Evolutionary conservation across 2,329 filamentous ascomycete species (phyloP), one percentile per base, ranked within the genome.

Genomic region (Rhinocladiella similis): DNA sequence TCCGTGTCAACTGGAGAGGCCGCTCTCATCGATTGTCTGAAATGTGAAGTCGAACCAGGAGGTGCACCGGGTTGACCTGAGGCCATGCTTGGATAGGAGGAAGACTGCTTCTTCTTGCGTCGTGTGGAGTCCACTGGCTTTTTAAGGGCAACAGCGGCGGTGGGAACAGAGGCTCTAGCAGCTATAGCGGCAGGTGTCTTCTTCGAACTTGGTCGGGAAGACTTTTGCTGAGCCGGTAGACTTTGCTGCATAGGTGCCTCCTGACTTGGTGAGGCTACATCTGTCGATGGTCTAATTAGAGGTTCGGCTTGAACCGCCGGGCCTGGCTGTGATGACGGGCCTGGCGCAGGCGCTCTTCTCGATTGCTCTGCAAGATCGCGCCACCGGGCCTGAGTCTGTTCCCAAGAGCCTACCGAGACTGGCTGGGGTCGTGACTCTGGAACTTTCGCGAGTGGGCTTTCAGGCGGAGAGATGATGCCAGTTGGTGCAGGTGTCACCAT

Each of bases 381-480:
- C 68, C 68, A 69, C 20, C 65, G 65, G 9, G 66, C 64, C 57
- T 68, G 66, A 16, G 65, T 64, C 42, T 54, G 55, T 35, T 67
- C 63, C 68, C 67, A 69, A 9, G 63, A 65, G 38, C 53, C 60
- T 10, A 46, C 19, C 2, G 25, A 27, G 4, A 33, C 16, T 16
- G 50, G 41, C 14, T 33, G 47, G 33, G 53, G 22, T 38, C 45
- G 48, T 20, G 50, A 18, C 39, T 49, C 33, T 47, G 45, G n/a
- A 33, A 25, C 20, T 18, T 38, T 47, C 1, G 45, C 52, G 20
- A 60, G 47, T n/a, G 67, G 59, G 47, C 61, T 65, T 7, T 62
- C 57, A 9, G 62, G 62, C 29, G 62, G 59, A 38, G 57, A 50
- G 13, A 50, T 27, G 14, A 57, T 10, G 16, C 9, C 38, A 1